Percentiles rank a stretch among this genome's conserved stretches.
Conservation (phyloP, 2,329 filamentous ascomycete species). For the Colletotrichum acutatum region DNA sequence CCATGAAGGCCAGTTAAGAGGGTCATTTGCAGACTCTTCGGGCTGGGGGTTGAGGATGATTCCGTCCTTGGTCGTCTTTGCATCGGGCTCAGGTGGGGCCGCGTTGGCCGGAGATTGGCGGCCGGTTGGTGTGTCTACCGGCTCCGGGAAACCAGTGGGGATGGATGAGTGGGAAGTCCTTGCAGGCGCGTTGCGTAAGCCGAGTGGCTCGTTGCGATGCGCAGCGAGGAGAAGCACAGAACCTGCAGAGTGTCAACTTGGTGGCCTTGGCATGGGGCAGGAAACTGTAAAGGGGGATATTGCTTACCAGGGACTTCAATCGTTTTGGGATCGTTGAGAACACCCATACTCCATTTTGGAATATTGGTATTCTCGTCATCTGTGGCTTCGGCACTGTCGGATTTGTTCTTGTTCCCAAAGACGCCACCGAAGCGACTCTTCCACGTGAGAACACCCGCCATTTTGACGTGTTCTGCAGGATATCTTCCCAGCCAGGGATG, state of each 20-base stretch:
- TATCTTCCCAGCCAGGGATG: neutral
- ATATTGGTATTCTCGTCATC: slow-evolving; percentile 28
- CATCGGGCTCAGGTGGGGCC: slow-evolving; percentile 45
- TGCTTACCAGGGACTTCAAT: slow-evolving; percentile 85
- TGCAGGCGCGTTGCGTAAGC: slow-evolving; percentile 66
- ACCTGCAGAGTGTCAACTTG: slow-evolving; percentile 48
- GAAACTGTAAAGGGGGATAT: neutral
- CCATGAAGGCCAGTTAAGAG: slow-evolving; percentile 90
- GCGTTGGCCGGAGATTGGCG: slow-evolving; percentile 19
- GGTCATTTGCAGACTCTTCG: slow-evolving; percentile 90
- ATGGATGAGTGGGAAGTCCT: slow-evolving; percentile 69
- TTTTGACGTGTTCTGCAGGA: neutral
- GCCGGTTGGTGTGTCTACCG: slow-evolving; percentile 34
- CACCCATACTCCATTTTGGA: slow-evolving; percentile 75
- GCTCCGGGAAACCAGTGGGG: slow-evolving; percentile 52
- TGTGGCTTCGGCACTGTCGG: neutral
- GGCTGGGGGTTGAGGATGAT: slow-evolving; percentile 94
- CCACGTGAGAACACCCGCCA: slow-evolving; percentile 23
- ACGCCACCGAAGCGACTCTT: slow-evolving; percentile 33
- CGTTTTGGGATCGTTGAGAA: slow-evolving; percentile 82
- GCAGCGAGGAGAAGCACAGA: slow-evolving; percentile 68
- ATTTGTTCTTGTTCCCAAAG: slow-evolving; percentile 29
- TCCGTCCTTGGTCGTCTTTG: slow-evolving; percentile 85
- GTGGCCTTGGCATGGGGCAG: slow-evolving; percentile 1
- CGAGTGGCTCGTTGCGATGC: slow-evolving; percentile 68